phyloP scores from a whole-genome alignment of 192 early-diverging fungal species.

The Coemansia sp. region DNA sequence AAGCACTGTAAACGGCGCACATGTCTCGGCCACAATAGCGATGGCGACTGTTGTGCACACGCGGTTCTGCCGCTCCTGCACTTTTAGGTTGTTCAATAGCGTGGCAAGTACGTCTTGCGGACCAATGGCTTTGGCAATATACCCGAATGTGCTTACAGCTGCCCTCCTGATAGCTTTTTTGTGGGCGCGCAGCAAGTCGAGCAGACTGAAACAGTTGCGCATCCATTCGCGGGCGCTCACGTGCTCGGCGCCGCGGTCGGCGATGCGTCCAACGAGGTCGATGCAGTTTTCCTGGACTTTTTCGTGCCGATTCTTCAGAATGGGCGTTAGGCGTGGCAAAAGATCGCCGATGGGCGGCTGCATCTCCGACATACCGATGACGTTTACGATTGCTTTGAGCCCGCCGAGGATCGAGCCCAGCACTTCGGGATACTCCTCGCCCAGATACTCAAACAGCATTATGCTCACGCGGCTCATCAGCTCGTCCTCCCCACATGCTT shows the following conservation, averaged over 20 bases:
- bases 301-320: conserved; percentile 95
- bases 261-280: conserved; percentile 97
- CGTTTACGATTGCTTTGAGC: conserved; percentile 93
- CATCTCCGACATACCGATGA: conserved; percentile 98
- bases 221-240: conserved; percentile 99
- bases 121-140: conserved; percentile 98
- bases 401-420: conserved; percentile 91
- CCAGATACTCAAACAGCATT: conserved; percentile 96
- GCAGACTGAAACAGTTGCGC: conserved; percentile 97
- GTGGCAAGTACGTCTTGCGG: conserved; percentile 99
- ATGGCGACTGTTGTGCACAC: conserved; percentile 99
- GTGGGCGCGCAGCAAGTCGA: conserved; percentile 96
- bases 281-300: conserved; percentile 91
- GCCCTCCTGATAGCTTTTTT: conserved; percentile 94
- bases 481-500: conserved; percentile 91
- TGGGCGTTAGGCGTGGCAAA: conserved; percentile 94
- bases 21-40: conserved; percentile 95
- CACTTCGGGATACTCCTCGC: conserved; percentile 99
- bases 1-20: conserved; percentile 95
- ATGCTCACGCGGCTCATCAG: conserved; percentile 89
- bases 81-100: conserved; percentile 95
- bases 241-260: conserved; percentile 95
- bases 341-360: conserved; percentile 98
- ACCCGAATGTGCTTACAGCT: conserved; percentile 97
- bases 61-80: conserved; percentile 98